These are phyloP conservation scores for Solanum corneliomulleri DNA, from an alignment of 257 asterid species.

Conservation along the genomic window DNA sequence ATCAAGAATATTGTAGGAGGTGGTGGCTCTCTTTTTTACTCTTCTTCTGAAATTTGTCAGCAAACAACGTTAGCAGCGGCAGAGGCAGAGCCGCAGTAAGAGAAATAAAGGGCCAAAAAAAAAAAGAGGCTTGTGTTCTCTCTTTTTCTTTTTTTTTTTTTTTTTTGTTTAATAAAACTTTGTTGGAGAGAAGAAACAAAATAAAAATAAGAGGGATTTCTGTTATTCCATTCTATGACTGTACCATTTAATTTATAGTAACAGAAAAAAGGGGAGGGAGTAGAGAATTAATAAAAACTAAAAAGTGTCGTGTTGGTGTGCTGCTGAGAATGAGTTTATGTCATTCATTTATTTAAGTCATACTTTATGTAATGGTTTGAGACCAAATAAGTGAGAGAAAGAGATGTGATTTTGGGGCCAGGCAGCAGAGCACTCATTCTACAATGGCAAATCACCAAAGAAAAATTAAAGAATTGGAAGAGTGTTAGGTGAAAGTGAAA, in stretches of 20 bases:
- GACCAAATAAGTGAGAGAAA: background rate
- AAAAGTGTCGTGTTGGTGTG: background rate
- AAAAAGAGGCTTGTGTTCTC: background rate
- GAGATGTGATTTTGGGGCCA: background rate
- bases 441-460: background rate
- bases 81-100: background rate
- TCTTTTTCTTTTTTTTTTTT: background rate
- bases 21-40: background rate
- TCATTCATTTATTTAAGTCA: background rate
- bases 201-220: background rate
- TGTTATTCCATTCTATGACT: background rate
- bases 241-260: background rate
- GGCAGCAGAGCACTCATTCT: background rate
- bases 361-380: conserved; percentile 3
- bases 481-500: background rate
- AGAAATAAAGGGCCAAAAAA: background rate
- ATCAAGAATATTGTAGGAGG: background rate
- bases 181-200: background rate
- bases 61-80: conserved; percentile 1
- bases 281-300: background rate
- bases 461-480: background rate
- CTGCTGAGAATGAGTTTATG: background rate
- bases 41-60: background rate
- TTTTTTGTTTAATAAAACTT: background rate
- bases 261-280: background rate